These are phyloP conservation scores for Globisporangium spiculum DNA, from an alignment of 352 stramenopile genomes.

Conservation along the genomic window DNA sequence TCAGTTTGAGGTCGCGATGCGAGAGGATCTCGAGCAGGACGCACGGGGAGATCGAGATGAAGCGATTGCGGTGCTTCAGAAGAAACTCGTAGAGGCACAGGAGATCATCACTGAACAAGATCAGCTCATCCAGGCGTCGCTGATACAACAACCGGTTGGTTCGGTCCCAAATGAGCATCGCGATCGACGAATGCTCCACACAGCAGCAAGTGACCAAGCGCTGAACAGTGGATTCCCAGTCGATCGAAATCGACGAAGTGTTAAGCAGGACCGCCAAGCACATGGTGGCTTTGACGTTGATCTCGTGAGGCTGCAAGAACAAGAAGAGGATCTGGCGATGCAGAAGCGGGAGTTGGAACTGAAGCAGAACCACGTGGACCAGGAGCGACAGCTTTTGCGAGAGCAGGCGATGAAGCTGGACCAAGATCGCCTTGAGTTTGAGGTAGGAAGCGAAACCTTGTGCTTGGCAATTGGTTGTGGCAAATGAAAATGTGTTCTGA, in stretches of 20 bases:
- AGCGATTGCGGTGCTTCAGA: constrained; percentile 36
- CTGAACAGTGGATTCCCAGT: not conserved
- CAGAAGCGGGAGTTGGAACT: constrained; percentile 37
- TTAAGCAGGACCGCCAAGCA: not conserved
- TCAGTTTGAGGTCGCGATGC: constrained; percentile 58
- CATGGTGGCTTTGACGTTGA: not conserved
- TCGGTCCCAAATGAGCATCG: not conserved
- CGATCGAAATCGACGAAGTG: not conserved
- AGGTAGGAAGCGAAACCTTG: constrained; percentile 26
- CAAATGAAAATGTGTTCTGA: too few relatives aligned
- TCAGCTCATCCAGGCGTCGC: constrained; percentile 62
- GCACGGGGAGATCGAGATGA: constrained; percentile 20
- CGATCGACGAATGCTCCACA: not conserved
- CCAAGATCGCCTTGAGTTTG: constrained; percentile 58
- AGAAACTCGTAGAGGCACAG: constrained; percentile 66
- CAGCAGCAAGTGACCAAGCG: not conserved
- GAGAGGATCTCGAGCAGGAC: constrained; percentile 41
- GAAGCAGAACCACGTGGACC: constrained; percentile 36
- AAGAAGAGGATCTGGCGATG: constrained; percentile 30
- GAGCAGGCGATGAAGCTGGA: constrained; percentile 56
- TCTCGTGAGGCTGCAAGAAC: not conserved
- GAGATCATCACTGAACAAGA: constrained; percentile 67
- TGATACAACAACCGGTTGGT: constrained; percentile 22
- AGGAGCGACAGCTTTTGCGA: constrained; percentile 40
- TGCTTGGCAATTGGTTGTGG: not conserved